Base-by-base conservation (phyloP, 2,329 filamentous ascomycete genomes). In the Apiospora marii region DNA sequence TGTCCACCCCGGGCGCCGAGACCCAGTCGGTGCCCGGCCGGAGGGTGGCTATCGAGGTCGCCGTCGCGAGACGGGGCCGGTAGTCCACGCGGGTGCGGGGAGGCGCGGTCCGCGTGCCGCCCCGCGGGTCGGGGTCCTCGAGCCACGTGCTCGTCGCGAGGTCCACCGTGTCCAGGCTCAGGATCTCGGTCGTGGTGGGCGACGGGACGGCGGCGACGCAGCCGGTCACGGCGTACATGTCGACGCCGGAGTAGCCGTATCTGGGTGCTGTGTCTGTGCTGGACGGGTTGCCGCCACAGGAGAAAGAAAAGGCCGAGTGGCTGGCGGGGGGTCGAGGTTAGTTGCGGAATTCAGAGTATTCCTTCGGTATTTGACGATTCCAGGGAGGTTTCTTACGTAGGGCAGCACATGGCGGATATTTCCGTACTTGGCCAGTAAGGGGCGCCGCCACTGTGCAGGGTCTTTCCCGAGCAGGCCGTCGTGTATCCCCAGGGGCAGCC, bases 401-500 rank as follows among this genome's bases (percentile, higher is more conserved):
- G 67, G 16, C 67, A 68, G 43, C 67, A 68, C 12, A 10, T 12
- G 1, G 67, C 67, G 2, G 4, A 13, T 1, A 68, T 22, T 0
- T 2, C n/a, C 10, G 67, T 68, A 4, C 16, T 24, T 1, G 24
- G 67, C 67, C 67, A 48, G 24, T 49, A 22, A 19, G 41, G 41
- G 16, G 24, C 12, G 2, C 6, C 30, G 3, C 1, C 10, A 7
- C n/a, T 5, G 4, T 12, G 5, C 4, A 0, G 22, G 4, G n/a
- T 8, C 16, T 16, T 48, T 7, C 4, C 30, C 14, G 43, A 24
- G 41, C 67, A 68, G 0, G 67, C 67, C 2, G 67, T 68, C 8
- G 67, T 68, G 67, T 68, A 68, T 4, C 67, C 67, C 27, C 14
- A 14, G 3, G 67, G 67, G 24, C 67, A 68, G 24, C 67, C 67